phyloP scores from a whole-genome alignment of 2,329 filamentous ascomycete species.

The Cercospora sp. region DNA sequence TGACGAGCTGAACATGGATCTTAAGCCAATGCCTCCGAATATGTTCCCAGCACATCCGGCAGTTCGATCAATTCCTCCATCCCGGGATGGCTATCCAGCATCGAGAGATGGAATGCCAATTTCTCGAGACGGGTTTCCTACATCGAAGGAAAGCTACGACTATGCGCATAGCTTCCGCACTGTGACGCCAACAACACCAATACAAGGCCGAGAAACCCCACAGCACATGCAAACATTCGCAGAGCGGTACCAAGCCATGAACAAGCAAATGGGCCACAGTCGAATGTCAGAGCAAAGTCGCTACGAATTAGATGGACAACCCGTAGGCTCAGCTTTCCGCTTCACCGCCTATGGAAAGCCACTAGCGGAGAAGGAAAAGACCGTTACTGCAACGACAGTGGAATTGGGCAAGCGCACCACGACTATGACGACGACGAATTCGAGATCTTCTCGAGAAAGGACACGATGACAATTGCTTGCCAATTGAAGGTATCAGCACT shows the following conservation, averaged over 20 bases:
- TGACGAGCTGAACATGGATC: constrained; percentile 30
- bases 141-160: neutral
- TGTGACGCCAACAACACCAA: neutral
- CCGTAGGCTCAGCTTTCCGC: constrained; percentile 15
- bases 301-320: constrained; percentile 19
- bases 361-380: neutral
- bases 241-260: constrained; percentile 18
- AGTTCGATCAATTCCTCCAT: constrained; percentile 16
- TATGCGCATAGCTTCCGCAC: constrained; percentile 10
- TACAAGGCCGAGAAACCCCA: constrained; percentile 6
- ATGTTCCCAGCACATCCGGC: constrained; percentile 11
- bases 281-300: neutral
- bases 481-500: neutral
- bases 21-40: constrained; percentile 23
- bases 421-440: constrained; percentile 4
- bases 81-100: neutral
- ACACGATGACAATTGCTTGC: neutral
- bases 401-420: constrained; percentile 3
- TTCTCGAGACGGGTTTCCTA: neutral
- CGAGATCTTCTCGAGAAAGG: constrained; percentile 2
- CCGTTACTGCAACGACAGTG: neutral
- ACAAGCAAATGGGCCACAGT: constrained; percentile 1
- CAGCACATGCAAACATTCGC: constrained; percentile 15
- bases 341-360: neutral
- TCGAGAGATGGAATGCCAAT: neutral